phyloP scores from a whole-genome alignment of 2,329 filamentous ascomycete species.

The Alternaria arborescens region DNA sequence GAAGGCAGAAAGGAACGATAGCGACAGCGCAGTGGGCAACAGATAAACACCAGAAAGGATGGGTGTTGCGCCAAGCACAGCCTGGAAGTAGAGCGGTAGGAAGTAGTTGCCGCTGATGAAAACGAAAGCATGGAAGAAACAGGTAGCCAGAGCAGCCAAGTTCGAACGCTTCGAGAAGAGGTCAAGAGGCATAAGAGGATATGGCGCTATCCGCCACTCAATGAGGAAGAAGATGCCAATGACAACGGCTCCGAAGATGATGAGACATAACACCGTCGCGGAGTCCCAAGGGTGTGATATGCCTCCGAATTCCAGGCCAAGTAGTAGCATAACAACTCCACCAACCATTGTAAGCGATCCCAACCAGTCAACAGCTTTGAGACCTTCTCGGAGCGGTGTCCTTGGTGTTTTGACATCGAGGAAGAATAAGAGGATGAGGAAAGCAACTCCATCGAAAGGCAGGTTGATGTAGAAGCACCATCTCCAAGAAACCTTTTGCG shows the following conservation, averaged over 20 bases:
- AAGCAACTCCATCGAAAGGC: slow-evolving; percentile 67
- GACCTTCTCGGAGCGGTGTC: slow-evolving; percentile 68
- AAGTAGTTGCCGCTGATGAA: slow-evolving; percentile 84
- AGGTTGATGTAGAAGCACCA: slow-evolving; percentile 69
- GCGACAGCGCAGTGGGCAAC: slow-evolving; percentile 72
- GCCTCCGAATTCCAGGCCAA: slow-evolving; percentile 86
- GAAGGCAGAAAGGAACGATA: slow-evolving; percentile 69
- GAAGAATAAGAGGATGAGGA: slow-evolving; percentile 66
- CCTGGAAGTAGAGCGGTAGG: slow-evolving; percentile 85
- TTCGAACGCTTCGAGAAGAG: slow-evolving; percentile 75
- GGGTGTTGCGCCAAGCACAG: slow-evolving; percentile 72
- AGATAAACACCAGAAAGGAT: slow-evolving; percentile 78
- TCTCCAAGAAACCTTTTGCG: slow-evolving; percentile 70
- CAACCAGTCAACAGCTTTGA: slow-evolving; percentile 72
- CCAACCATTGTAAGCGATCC: slow-evolving; percentile 74
- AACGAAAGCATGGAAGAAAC: slow-evolving; percentile 77
- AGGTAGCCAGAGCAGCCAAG: slow-evolving; percentile 69
- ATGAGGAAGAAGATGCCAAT: slow-evolving; percentile 73
- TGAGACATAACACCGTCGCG: slow-evolving; percentile 76
- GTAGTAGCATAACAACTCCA: slow-evolving; percentile 83
- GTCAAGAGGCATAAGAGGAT: slow-evolving; percentile 78
- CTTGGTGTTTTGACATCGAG: slow-evolving; percentile 72
- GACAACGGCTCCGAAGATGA: slow-evolving; percentile 74
- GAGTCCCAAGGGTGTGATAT: slow-evolving; percentile 77
- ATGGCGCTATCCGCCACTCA: slow-evolving; percentile 76